Percentiles rank a stretch among this genome's conserved stretches.
These are phyloP conservation scores for Thinopyrum elongatum DNA, from an alignment of 176 grass and related monocot genomes.

Conservation along the genomic window DNA sequence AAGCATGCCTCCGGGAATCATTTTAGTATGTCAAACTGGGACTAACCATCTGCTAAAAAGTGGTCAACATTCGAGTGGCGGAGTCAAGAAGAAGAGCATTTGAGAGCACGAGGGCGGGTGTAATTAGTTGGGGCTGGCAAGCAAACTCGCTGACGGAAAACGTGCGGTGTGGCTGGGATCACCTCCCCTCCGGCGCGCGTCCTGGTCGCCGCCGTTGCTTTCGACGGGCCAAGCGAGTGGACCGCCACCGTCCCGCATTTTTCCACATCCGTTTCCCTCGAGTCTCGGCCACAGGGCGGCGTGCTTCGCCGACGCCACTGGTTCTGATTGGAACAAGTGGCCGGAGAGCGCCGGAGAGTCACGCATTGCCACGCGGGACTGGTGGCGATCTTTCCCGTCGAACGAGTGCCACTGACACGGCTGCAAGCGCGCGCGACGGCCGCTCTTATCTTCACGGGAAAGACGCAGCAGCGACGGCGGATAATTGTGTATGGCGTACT, in stretches of 20 bases:
- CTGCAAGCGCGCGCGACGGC: too few species aligned
- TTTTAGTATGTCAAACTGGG: too few species aligned
- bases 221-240: background rate
- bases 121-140: background rate
- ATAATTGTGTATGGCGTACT: background rate
- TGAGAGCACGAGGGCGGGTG: background rate
- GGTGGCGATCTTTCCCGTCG: background rate
- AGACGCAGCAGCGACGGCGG: background rate
- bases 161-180: background rate
- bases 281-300: background rate
- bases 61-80: background rate
- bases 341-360: background rate
- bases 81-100: background rate
- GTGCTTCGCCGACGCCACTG: background rate
- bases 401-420: background rate
- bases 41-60: background rate
- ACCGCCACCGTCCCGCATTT: background rate
- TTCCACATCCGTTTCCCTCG: background rate
- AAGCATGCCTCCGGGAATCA: too few species aligned
- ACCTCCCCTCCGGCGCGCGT: background rate
- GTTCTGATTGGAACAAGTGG: background rate
- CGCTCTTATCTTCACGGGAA: background rate
- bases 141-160: background rate
- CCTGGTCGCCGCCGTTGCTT: constrained; percentile 24
- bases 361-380: background rate